Evolutionary conservation across 139 green algal species (phyloP).

Genomic region (Volvox reticuliferus): DNA sequence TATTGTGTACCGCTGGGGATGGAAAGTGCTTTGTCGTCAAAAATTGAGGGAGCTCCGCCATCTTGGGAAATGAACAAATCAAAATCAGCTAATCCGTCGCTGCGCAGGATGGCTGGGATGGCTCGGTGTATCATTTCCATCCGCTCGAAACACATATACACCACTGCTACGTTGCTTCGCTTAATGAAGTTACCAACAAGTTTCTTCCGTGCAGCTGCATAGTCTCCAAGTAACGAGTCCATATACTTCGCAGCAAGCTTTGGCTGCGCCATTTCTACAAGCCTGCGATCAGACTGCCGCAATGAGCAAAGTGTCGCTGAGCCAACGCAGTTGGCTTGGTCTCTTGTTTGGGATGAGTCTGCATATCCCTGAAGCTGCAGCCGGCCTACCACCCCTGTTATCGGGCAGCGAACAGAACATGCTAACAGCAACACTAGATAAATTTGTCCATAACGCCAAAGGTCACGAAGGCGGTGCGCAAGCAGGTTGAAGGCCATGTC

Average conservation of each 20-base stretch:
- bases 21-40: neutral
- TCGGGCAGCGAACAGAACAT: too few species aligned
- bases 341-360: too few species aligned
- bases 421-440: too few species aligned
- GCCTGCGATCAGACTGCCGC: neutral
- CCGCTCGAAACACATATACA: constrained; percentile 17
- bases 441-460: too few species aligned
- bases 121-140: neutral
- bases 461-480: too few species aligned
- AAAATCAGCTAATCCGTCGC: neutral
- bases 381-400: too few species aligned
- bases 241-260: neutral
- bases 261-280: neutral
- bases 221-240: neutral
- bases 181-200: neutral
- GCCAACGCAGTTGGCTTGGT: too few species aligned
- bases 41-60: neutral
- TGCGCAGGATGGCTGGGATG: neutral
- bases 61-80: constrained; percentile 26
- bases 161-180: neutral
- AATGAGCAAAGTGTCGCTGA: neutral
- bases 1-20: neutral
- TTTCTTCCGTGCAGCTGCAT: neutral
- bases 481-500: too few species aligned
- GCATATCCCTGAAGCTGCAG: too few species aligned